Evolutionary conservation across 805 yeast species (phyloP), one percentile per base, ranked within the genome.

Genomic region (Lipomyces kockii): DNA sequence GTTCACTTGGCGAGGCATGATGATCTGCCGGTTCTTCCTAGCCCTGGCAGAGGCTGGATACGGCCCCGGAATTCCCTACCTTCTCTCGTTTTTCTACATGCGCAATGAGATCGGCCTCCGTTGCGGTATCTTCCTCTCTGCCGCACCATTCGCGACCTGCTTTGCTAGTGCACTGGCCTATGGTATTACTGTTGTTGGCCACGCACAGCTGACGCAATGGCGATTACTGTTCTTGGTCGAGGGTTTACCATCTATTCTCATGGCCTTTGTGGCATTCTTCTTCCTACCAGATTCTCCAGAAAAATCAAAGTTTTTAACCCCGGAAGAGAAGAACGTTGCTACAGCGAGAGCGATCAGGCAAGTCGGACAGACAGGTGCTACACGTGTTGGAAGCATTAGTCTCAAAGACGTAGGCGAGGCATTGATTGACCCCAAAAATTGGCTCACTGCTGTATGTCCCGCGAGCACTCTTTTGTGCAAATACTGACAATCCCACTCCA

Each of bases 251-350:
- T 79, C 84, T 0, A 73, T 73, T 11, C 63, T 72, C 29, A 68
- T 77, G n/a, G 80, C 82, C 8, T 12, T 77, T 12, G 14, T 77
- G 4, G 67, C 80, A 54, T 80, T 71, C 72, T 85, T 88, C 73
- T 75, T 82, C 52, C 81, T 88, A 64, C 85, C 91, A 8, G 91
- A 88, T 76, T 88, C 89, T 82, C 92, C 92, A 3, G 92, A n/a
- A 8, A 20, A 52, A 17, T n/a, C 55, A 52, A 52, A 14, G 27
- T 52, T n/a, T 8, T 52, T 52, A 8, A 52, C 25, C 1, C 27
- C 6, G 17, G 27, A 20, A 22, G 32, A 52, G 34, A 52, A 52
- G 32, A 25, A 22, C 25, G 27, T 52, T 20, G 55, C 55, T 0
- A 20, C 6, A n/a, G 55, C 55, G 3, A n/a, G 55, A 8, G 27